Base-by-base conservation (phyloP, 2,329 filamentous ascomycete species). In the Penicillium palitans region DNA sequence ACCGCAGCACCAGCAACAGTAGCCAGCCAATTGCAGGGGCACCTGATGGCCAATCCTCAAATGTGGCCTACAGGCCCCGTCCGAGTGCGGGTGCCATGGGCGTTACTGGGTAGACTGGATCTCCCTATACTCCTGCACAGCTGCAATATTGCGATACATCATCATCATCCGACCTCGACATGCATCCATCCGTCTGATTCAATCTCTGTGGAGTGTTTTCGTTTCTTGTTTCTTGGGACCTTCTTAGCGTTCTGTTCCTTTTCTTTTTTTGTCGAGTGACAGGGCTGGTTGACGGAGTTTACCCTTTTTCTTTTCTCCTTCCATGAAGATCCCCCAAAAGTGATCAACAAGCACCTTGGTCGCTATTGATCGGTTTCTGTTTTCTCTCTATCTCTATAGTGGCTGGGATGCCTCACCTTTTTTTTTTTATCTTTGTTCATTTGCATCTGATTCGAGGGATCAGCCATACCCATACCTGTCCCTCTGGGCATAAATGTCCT, bases 1-100 rank as follows among this genome's bases (percentile, higher is more conserved):
- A 71, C 45, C 72, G 74, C 46, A 76, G 72, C 58, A 60, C 70
- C 40, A 75, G 72, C 64, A 72, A 70, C 39, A 68, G 68, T 13
- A 74, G 71, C 46, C 72, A 74, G 57, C 66, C 64, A 59, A 64
- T 64, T 52, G 46, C 64, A 27, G 55, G 63, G 12, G 62, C 63
- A 29, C 59, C 67, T n/a, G 72, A 75, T 21, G 66, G 64, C 33
- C 72, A 74, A 48, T 52, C 68, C 42, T 71, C 74, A 52, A 70
- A 70, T 33, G 48, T 76, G 37, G 67, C 74, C 33, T 76, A 77
- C 59, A 68, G 76, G 55, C 63, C 70, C 52, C 73, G 75, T 58
- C 71, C 72, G 24, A 70, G 69, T 59, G 65, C 71, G 27, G 73
- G 74, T 25, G 69, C 73, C n/a, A 76, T 76, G 74, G 74, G 73